These are phyloP conservation scores for Chernovozyma aurita DNA, from an alignment of 1,139 yeast species.

Conservation along the genomic window DNA sequence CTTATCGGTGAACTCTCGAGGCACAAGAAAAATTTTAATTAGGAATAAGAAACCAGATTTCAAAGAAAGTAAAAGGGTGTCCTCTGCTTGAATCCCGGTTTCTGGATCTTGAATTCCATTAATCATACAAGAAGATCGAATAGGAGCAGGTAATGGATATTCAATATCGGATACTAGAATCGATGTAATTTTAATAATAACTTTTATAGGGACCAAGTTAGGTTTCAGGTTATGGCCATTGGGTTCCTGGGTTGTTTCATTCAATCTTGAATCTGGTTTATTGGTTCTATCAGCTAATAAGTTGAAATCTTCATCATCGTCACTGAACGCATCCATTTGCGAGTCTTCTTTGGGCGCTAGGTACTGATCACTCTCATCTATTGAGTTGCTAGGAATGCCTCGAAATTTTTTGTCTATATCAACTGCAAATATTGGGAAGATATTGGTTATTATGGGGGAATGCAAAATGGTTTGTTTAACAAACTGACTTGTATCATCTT, in stretches of 20 bases:
- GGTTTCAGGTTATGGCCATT: background rate
- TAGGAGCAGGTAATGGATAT: conserved; percentile 29
- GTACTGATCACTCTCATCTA: conserved; percentile 37
- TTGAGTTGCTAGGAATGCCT: conserved; percentile 31
- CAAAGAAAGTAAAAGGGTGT: conserved; percentile 37
- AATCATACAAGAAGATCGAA: conserved; percentile 35
- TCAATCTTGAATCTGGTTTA: background rate
- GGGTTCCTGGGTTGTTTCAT: background rate
- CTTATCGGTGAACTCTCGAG: conserved; percentile 13
- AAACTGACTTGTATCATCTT: no score
- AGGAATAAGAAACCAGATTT: conserved; percentile 40
- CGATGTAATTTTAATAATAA: conserved; percentile 35
- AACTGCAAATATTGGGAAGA: conserved; percentile 32
- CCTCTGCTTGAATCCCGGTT: conserved; percentile 19
- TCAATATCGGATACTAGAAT: conserved; percentile 29
- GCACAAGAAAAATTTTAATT: conserved; percentile 32
- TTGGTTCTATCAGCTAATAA: no score
- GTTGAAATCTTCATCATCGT: conserved; percentile 30
- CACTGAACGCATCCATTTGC: conserved; percentile 35
- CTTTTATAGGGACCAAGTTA: conserved; percentile 9
- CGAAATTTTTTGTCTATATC: conserved; percentile 27
- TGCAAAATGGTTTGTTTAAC: conserved; percentile 33
- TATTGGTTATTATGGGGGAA: conserved; percentile 33
- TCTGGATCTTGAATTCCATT: conserved; percentile 17
- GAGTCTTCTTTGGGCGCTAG: conserved; percentile 36